These are phyloP conservation scores for Tetrapisispora arboricola DNA, from an alignment of 805 yeast genomes.

Conservation along the genomic window DNA sequence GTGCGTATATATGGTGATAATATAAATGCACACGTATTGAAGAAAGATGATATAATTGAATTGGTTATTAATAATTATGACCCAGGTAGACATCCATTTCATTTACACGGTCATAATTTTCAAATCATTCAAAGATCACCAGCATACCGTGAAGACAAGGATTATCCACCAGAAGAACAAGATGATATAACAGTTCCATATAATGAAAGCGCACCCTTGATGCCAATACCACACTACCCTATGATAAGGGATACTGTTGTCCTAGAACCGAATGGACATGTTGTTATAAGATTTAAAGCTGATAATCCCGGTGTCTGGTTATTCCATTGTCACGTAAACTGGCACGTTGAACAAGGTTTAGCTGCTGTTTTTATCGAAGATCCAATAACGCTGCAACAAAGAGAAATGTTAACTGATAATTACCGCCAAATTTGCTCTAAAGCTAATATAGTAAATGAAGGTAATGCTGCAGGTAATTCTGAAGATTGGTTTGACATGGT, in stretches of 20 bases:
- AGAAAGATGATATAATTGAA: constrained; percentile 56
- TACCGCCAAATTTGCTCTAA: constrained; percentile 41
- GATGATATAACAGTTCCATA: constrained; percentile 39
- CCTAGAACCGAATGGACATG: constrained; percentile 74
- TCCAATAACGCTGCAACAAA: constrained; percentile 54
- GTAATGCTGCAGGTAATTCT: constrained; percentile 67
- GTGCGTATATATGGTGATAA: constrained; percentile 63
- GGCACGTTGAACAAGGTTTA: constrained; percentile 96
- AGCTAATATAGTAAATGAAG: constrained; percentile 37
- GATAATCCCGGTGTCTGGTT: constrained; percentile 97
- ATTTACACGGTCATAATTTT: constrained; percentile 65
- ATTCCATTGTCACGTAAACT: constrained; percentile 98
- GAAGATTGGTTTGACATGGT: constrained; percentile 45
- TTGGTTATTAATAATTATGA: constrained; percentile 71
- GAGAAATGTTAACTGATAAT: constrained; percentile 36
- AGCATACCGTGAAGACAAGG: constrained; percentile 39
- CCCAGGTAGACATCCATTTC: constrained; percentile 72
- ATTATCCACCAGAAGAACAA: constrained; percentile 15
- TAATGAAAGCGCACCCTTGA: constrained; percentile 34
- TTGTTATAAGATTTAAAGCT: constrained; percentile 80
- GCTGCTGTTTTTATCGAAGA: constrained; percentile 77
- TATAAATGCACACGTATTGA: constrained; percentile 52
- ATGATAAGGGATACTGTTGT: constrained; percentile 75
- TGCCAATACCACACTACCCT: constrained; percentile 52
- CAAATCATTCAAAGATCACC: constrained; percentile 48